Evolutionary conservation across 2,329 filamentous ascomycete species (phyloP).

Genomic region (Helotiales sp.): DNA sequence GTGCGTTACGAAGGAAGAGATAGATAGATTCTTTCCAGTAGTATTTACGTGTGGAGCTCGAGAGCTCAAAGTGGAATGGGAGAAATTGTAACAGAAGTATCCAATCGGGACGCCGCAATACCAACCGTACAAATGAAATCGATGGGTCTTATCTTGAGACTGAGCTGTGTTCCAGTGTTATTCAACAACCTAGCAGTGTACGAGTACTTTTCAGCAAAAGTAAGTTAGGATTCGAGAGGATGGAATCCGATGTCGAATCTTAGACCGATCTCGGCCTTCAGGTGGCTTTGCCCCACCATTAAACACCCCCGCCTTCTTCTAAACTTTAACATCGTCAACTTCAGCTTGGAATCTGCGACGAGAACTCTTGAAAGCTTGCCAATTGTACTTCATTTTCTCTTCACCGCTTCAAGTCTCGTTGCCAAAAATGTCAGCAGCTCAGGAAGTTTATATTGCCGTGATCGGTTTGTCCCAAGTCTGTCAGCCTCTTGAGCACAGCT

Average conservation of each 20-base stretch:
- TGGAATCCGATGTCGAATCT: neutral
- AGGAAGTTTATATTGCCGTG: constrained; percentile 50
- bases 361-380: neutral
- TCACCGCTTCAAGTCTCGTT: neutral
- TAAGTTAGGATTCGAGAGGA: too few species aligned
- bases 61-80: constrained; percentile 7
- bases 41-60: neutral
- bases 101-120: neutral
- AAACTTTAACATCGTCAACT: constrained; percentile 1
- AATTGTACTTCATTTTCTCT: neutral
- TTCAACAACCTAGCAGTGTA: neutral
- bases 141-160: neutral
- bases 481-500: constrained; percentile 25
- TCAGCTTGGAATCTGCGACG: neutral
- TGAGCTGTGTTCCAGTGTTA: neutral
- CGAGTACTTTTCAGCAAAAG: neutral
- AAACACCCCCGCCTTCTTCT: neutral
- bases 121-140: neutral
- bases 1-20: neutral
- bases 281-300: neutral
- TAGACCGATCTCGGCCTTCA: constrained; percentile 2
- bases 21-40: constrained; percentile 4
- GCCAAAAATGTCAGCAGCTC: constrained; percentile 38
- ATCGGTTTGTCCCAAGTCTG: constrained; percentile 46
- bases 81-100: neutral